Percentiles rank a stretch among this genome's conserved stretches.
These are phyloP conservation scores for Yamadazyma ubonensis DNA, from an alignment of 805 yeast genomes.

Conservation along the genomic window DNA sequence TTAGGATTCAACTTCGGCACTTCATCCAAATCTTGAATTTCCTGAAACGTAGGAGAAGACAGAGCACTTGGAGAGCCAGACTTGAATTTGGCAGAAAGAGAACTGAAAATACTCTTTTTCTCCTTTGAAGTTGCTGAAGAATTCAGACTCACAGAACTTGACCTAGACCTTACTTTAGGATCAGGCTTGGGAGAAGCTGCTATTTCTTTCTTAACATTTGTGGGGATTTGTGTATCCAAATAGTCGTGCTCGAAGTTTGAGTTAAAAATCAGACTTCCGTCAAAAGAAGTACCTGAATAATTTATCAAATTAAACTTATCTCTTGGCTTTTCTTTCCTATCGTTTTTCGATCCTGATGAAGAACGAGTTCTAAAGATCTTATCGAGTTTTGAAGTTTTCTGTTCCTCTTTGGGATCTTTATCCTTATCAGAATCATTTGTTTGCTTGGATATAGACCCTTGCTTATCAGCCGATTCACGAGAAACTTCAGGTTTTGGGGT, in stretches of 20 bases:
- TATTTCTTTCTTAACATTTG: too few relatives aligned
- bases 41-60: slow-evolving; percentile 6
- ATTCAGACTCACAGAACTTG: slow-evolving; percentile 13
- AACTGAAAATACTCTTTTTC: slow-evolving; percentile 34
- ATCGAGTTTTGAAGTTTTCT: slow-evolving; percentile 12
- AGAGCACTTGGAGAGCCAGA: slow-evolving; percentile 15
- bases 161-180: slow-evolving; percentile 13
- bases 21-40: neutral
- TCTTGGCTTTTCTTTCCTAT: slow-evolving; percentile 10
- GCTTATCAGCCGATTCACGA: neutral
- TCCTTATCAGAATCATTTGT: neutral
- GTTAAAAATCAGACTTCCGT: slow-evolving; percentile 13
- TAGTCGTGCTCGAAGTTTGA: slow-evolving; percentile 12
- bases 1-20: slow-evolving; percentile 4
- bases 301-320: slow-evolving; percentile 14
- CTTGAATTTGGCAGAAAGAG: slow-evolving; percentile 42
- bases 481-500: neutral
- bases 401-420: slow-evolving; percentile 2
- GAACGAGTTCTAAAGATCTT: slow-evolving; percentile 15
- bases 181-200: slow-evolving; percentile 8
- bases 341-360: slow-evolving; percentile 8
- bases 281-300: slow-evolving; percentile 16
- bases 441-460: too few relatives aligned
- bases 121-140: slow-evolving; percentile 20
- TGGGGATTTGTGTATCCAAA: slow-evolving; percentile 5